Base-by-base conservation (phyloP, 2,329 filamentous ascomycete species). In the Cordyceps fumosorosea region DNA sequence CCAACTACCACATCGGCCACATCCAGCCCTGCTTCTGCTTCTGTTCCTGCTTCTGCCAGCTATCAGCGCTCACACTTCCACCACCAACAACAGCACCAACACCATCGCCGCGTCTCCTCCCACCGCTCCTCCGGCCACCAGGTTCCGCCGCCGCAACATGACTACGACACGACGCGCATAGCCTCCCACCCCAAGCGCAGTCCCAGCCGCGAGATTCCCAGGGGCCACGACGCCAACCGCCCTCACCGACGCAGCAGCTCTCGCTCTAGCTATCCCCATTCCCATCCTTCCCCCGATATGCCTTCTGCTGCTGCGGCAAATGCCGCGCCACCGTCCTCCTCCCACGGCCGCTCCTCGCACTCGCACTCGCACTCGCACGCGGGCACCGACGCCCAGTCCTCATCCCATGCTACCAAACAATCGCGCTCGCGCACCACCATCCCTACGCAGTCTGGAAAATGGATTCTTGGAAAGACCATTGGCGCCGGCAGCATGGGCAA, bases 401-500 rank as follows among this genome's bases (percentile, higher is more conserved):
- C 71, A 29, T 29, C 29, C 16, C 70, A 78, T 14, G 76, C 77
- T 51, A 73, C 79, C 54, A 81, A 82, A 68, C 80, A 81, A 67
- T 78, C 80, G 64, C 82, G 82, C 67, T 82, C 84, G 60, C 81
- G 86, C 69, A 97, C 93, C 14, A 93, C 90, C 47, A 96, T 99
- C 72, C 90, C 90, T 57, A 92, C 93, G 3, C 87, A 89, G 53
- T 92, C 93, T 14, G 95, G 95, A 63, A 91, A 93, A 79, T 99
- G 93, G 92, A 87, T 92, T 62, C 81, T 99, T 58, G 93, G 93
- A 64, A 98, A 98, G 81, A 98, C 95, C 3, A 95, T 99, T 70
- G 95, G 95, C 64, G 92, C 93, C 59, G 95, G 95, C 56, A 98
- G 93, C 75, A 99, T 99, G 95, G 95, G 95, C 66, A 98, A 98